Evolutionary conservation across 164 flowering plant genomes (phyloP).

Genomic region (Nymphaea thermarum): DNA sequence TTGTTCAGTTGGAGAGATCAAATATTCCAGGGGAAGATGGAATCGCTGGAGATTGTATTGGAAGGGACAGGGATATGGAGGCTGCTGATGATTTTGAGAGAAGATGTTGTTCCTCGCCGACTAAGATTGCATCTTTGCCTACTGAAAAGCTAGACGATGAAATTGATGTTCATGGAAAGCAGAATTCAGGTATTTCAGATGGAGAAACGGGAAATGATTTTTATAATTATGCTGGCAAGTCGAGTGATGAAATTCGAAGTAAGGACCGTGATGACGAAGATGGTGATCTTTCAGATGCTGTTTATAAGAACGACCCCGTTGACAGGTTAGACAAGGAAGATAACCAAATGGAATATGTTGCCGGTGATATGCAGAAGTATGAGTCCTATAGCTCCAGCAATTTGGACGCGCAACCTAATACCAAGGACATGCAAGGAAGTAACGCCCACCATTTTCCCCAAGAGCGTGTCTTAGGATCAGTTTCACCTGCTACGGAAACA

Average conservation of each 20-base stretch:
- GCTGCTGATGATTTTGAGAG: neutral
- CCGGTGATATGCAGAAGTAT: neutral
- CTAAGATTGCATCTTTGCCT: neutral
- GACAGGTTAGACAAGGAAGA: neutral
- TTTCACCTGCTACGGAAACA: constrained; percentile 8
- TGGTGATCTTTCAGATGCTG: neutral
- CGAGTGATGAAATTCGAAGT: neutral
- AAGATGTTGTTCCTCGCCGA: neutral
- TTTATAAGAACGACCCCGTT: neutral
- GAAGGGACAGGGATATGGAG: neutral
- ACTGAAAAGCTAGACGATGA: neutral
- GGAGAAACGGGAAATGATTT: neutral
- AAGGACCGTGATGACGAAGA: neutral
- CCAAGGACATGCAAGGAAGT: constrained; percentile 3
- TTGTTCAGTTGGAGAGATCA: neutral
- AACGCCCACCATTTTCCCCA: constrained; percentile 6
- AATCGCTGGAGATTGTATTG: neutral
- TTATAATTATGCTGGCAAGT: neutral
- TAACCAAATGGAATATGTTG: neutral
- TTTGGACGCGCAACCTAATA: constrained; percentile 1
- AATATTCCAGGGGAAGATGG: neutral
- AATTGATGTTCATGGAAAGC: neutral
- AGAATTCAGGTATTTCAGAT: neutral
- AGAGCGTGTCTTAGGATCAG: constrained; percentile 5
- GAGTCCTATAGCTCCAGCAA: neutral